These are phyloP conservation scores for Gentiana dahurica DNA, from an alignment of 257 asterid species.

Conservation along the genomic window DNA sequence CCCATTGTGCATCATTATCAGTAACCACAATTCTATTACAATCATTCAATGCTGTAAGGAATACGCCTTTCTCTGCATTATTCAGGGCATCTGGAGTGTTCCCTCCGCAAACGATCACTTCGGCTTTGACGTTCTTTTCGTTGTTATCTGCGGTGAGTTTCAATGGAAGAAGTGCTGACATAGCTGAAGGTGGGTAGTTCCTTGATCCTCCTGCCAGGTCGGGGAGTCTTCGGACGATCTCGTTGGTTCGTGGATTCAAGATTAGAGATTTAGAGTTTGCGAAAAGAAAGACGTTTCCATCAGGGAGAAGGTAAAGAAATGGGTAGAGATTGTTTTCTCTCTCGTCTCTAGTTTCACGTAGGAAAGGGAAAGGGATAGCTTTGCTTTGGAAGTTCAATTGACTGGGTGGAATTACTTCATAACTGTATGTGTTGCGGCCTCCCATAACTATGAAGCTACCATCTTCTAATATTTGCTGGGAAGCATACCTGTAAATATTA, in stretches of 20 bases:
- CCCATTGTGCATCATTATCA: constrained; percentile 35
- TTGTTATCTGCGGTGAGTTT: constrained; percentile 21
- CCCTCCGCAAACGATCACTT: constrained; percentile 83
- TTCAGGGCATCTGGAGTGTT: constrained; percentile 44
- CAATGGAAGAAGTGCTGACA: constrained; percentile 69
- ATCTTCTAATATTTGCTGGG: too few species aligned
- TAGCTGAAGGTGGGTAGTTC: constrained; percentile 74
- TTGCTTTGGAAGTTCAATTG: constrained; percentile 24
- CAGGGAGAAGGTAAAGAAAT: constrained; percentile 72
- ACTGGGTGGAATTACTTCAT: constrained; percentile 6
- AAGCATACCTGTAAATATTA: too few species aligned
- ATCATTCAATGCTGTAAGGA: constrained; percentile 42
- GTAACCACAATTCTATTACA: constrained; percentile 49
- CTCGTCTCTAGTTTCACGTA: constrained; percentile 35
- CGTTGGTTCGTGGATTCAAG: constrained; percentile 52
- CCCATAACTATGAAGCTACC: too few species aligned
- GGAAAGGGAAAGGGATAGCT: constrained; percentile 39
- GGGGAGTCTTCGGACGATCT: constrained; percentile 40
- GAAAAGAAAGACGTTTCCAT: constrained; percentile 65
- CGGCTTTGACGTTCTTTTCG: constrained; percentile 3
- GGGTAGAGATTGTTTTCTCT: constrained; percentile 82
- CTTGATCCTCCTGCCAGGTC: constrained; percentile 55
- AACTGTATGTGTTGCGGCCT: too few species aligned
- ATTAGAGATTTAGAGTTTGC: constrained; percentile 63
- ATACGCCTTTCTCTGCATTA: constrained; percentile 34